Percentiles rank a stretch among this genome's conserved stretches.
Conservation (phyloP, 352 stramenopile species). For the Achlya hypogyna region DNA sequence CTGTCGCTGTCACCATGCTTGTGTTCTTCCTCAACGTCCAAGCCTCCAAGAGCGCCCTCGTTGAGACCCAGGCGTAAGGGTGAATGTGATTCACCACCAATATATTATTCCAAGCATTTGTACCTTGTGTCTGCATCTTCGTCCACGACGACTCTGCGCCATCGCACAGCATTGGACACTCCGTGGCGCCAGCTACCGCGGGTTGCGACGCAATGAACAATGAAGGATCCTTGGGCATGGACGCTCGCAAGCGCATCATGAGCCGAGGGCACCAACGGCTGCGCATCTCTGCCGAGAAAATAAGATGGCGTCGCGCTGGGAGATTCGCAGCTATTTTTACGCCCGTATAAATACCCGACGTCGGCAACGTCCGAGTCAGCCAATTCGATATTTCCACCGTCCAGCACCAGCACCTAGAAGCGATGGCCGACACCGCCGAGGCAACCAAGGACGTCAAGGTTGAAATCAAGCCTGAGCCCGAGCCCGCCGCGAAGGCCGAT, state of each 20-base stretch:
- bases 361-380: neutral
- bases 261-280: too few relatives aligned
- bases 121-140: too few relatives aligned
- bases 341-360: neutral
- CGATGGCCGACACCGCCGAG: neutral
- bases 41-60: neutral
- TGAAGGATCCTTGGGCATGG: too few relatives aligned
- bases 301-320: neutral
- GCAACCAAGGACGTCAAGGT: neutral
- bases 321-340: neutral
- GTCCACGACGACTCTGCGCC: too few relatives aligned
- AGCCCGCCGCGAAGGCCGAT: neutral
- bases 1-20: neutral
- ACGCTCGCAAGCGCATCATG: too few relatives aligned
- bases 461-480: neutral
- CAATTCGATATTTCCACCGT: neutral
- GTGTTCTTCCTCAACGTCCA: slow-evolving; percentile 6
- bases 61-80: neutral
- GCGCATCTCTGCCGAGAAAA: too few relatives aligned
- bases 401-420: neutral
- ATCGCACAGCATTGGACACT: too few relatives aligned
- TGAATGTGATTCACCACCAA: neutral
- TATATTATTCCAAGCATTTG: too few relatives aligned
- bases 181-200: too few relatives aligned
- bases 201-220: too few relatives aligned